Evolutionary conservation across 2,329 filamentous ascomycete genomes (phyloP), one percentile per base, ranked within the genome.

Genomic region (Nigrospora osmanthi): DNA sequence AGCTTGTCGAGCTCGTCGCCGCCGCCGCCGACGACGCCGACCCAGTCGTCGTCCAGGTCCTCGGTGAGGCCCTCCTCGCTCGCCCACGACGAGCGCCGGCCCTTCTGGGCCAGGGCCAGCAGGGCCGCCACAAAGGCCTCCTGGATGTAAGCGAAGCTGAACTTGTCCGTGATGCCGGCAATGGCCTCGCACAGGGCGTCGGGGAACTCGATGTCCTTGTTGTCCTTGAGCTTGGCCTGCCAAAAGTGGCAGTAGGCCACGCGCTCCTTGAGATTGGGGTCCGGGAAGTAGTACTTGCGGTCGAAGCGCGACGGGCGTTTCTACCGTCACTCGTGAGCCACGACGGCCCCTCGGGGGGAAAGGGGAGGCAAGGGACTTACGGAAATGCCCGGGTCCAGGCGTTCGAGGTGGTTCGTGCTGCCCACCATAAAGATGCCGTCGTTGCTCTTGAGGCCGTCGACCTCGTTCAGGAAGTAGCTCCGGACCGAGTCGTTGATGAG

Each of bases 381-480:
- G 10, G 75, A 70, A 28, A 82, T 83, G 16, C 81, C 82, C 0
- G 82, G 81, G 51, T 87, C 83, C 6, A 87, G 64, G 2, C 73
- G 70, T 33, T 87, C 81, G 6, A 87, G 69, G 51, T 80, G 73
- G 54, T 85, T 85, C 0, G 81, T 85, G 43, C 74, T 80, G 30
- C 77, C 80, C 28, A 85, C 71, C 65, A 87, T 83, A 53, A 86
- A 75, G 43, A 87, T 85, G 11, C 83, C 83, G 51, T 87, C 79
- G 51, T 87, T 87, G 50, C 71, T 75, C 53, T 78, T 76, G 11
- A 87, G 73, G 0, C 83, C 83, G 49, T 87, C 83, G 3, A 87
- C 77, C 60, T 87, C 81, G 57, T 87, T 87, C 40, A 87, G 69
- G 63, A 87, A 87, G 66, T 85, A 87, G 43, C 74, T 80, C 28